Conservation (phyloP, 1,284 basidiomycete genomes). For the Leccinum colubrinum region DNA sequence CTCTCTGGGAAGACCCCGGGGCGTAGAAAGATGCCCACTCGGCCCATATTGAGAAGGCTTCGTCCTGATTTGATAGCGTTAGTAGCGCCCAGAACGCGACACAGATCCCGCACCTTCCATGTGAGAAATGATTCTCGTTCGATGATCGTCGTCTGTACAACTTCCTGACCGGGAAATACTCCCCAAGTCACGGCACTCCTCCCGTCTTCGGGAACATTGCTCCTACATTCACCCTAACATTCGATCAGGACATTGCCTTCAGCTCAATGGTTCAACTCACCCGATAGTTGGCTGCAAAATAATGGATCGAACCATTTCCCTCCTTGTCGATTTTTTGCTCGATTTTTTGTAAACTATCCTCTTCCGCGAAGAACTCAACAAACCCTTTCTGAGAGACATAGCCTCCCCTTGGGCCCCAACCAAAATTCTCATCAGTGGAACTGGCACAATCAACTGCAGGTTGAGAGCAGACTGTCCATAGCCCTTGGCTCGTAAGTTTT, state of each 20-base stretch:
- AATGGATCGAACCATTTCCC: constrained; percentile 72
- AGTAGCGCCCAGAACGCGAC: neutral
- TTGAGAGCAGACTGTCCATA: constrained; percentile 98
- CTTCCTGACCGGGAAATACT: constrained; percentile 95
- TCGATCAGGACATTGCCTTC: constrained; percentile 1
- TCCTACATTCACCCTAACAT: constrained; percentile 73
- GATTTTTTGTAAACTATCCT: constrained; percentile 63
- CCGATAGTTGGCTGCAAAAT: constrained; percentile 81
- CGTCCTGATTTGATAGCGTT: constrained; percentile 58
- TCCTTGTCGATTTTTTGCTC: constrained; percentile 54
- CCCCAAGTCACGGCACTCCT: constrained; percentile 99
- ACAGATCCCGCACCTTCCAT: constrained; percentile 71
- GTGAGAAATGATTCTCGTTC: constrained; percentile 89
- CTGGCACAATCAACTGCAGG: constrained; percentile 84
- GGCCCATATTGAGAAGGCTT: constrained; percentile 95
- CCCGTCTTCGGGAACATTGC: constrained; percentile 77
- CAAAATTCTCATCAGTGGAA: constrained; percentile 77
- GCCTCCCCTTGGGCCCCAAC: constrained; percentile 91
- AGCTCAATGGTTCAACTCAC: constrained; percentile 40
- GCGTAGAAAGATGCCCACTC: constrained; percentile 93
- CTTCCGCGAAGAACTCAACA: constrained; percentile 91
- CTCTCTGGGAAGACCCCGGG: constrained; percentile 70
- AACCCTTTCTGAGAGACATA: constrained; percentile 98
- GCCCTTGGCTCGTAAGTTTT: constrained; percentile 70
- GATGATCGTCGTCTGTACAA: constrained; percentile 96